phyloP scores from a whole-genome alignment of 192 early-diverging fungal genomes.

The Kickxella alabastrina region DNA sequence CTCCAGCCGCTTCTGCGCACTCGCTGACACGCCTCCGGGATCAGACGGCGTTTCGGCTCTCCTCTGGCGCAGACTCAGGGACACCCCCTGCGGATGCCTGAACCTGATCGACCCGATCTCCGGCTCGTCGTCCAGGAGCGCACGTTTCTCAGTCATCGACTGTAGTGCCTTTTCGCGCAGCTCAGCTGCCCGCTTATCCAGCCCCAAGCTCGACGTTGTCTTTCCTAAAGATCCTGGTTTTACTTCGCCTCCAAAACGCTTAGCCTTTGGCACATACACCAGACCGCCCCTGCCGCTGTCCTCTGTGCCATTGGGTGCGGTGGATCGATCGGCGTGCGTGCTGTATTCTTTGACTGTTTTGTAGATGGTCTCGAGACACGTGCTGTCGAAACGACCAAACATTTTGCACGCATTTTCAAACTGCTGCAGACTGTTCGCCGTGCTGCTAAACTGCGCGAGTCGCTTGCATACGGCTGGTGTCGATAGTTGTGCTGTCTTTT shows the following conservation, averaged over 20 bases:
- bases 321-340: neutral
- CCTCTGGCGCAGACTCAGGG: conserved; percentile 24
- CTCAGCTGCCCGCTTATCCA: conserved; percentile 28
- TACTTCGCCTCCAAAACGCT: neutral
- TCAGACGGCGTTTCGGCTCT: conserved; percentile 70
- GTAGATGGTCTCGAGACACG: conserved; percentile 20
- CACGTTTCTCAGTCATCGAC: conserved; percentile 13
- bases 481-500: conserved; percentile 7
- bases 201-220: conserved; percentile 26
- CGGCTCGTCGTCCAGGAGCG: neutral
- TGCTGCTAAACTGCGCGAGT: conserved; percentile 31
- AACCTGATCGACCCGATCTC: conserved; percentile 3
- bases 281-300: conserved; percentile 15
- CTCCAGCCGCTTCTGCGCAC: conserved; percentile 22
- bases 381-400: conserved; percentile 45
- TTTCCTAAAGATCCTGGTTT: neutral
- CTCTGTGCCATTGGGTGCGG: neutral
- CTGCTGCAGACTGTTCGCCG: conserved; percentile 11
- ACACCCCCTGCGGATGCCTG: conserved; percentile 11
- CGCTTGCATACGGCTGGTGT: conserved; percentile 29
- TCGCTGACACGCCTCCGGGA: conserved; percentile 56
- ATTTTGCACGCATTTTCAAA: conserved; percentile 43
- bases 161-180: conserved; percentile 21
- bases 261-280: conserved; percentile 37
- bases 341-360: conserved; percentile 11